Base-by-base conservation (phyloP, 106 monocot genomes). In the Posidonia australis region DNA sequence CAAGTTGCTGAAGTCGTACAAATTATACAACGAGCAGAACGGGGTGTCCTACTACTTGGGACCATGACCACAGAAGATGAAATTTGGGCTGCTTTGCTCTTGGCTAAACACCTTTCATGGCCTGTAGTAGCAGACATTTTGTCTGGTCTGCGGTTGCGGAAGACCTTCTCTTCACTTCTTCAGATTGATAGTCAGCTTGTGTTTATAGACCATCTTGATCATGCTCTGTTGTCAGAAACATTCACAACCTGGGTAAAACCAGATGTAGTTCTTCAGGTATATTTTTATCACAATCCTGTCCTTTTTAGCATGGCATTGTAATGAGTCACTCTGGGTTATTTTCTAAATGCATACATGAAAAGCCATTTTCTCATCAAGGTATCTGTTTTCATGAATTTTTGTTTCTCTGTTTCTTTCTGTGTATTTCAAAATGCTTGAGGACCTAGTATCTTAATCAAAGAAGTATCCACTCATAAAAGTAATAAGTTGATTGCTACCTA, bases 211-310 rank as follows among this genome's bases (percentile, higher is more conserved):
- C 77, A 86, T 72, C 32, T 93, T 28, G 93, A 93, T 69, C 83
- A 86, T 68, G 75, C 70, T 64, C 77, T 93, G 67, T 70, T 93
- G 27, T 85, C 93, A 45, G 83, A 89, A 46, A 65, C 67, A 58
- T 79, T 82, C 46, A 81, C 67, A 72, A 70, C 54, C 44, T 80
- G 79, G 80, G 64, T 53, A 63, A 62, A 71, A 17, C 93, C 93
- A 68, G 89, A 94, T 72, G 76, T 82, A 6, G 76, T 94, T 69
- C 70, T 94, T 70, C 94, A 94, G 89, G 94, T 94, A 70, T 28
- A n/a, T 20, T 19, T 27, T 20, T 42, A 3, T 56, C 13, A 36
- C 13, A 36, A 56, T 56, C 48, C 12, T 11, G 5, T 54, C 22
- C 23, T 22, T 54, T 21, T 54, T n/a, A n/a, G n/a, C n/a, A n/a